Conservation (phyloP, 768 basidiomycete genomes). For the Pleurotus salmoneostramineus region DNA sequence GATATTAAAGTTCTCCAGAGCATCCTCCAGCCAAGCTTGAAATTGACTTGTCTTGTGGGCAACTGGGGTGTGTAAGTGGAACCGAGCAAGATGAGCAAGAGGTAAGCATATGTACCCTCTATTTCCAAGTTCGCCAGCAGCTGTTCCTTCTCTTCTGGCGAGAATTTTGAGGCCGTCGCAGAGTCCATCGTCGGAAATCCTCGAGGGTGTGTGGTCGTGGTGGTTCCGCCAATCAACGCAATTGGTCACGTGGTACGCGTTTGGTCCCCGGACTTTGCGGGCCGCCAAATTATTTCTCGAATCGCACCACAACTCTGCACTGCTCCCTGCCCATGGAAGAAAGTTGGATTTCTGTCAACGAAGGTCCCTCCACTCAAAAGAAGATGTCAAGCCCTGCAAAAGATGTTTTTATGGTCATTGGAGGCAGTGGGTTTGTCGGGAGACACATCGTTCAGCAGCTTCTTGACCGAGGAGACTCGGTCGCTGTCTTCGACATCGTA, state of each 20-base stretch:
- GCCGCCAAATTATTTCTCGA: conserved; percentile 7
- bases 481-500: conserved; percentile 88
- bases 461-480: conserved; percentile 70
- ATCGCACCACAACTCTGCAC: background rate
- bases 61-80: conserved; percentile 34
- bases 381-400: conserved; percentile 15
- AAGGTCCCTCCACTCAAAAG: conserved; percentile 7
- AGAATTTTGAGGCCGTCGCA: conserved; percentile 29
- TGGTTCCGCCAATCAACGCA: conserved; percentile 9
- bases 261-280: background rate
- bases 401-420: conserved; percentile 88
- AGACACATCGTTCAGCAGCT: conserved; percentile 88
- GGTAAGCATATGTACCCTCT: conserved; percentile 49
- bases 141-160: conserved; percentile 69
- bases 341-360: conserved; percentile 6
- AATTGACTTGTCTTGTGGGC: conserved; percentile 73
- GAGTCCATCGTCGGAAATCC: conserved; percentile 5
- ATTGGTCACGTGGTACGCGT: conserved; percentile 38
- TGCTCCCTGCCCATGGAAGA: background rate
- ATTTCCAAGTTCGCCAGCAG: conserved; percentile 76
- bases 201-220: conserved; percentile 7
- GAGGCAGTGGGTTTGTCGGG: conserved; percentile 91
- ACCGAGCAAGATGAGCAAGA: background rate
- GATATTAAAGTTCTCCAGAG: conserved; percentile 68
- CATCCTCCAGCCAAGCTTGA: conserved; percentile 69